Base-by-base conservation (phyloP, 192 early-diverging fungal species). In the Phycomyces blakesleeanus region DNA sequence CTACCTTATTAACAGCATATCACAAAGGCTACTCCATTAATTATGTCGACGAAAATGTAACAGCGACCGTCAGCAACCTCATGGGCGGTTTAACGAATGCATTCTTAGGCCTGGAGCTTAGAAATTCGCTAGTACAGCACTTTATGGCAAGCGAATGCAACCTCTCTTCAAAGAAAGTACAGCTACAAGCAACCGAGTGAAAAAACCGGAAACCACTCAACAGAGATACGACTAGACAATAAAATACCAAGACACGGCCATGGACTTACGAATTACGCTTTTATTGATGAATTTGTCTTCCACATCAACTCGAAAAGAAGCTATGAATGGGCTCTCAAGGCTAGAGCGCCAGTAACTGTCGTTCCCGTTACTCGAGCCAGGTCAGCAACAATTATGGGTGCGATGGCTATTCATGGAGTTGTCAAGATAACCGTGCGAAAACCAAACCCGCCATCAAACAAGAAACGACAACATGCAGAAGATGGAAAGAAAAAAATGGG, bases 271-370 rank as follows among this genome's bases (percentile, higher is more conserved):
- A 50, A 50, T 50, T 50, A 21, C 47, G 16, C 20, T 50, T 50
- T 50, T 50, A 50, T 21, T 11, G 47, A 50, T 50, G 20, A 50
- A 10, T 50, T 10, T 50, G 2, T 10, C 47, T 50, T 50, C 47
- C 47, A 50, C 47, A 50, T 50, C 47, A 50, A 50, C 47, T 50
- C 10, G 47, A 50, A 50, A 50, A 11, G 47, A 42, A 42, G 41
- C 41, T 42, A 42, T 15, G 41, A 15, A 50, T 50, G 14, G 11
- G 47, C 47, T 50, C 47, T 10, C 10, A 6, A 4, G 47, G 11
- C 3, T 21, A 21, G 10, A 50, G 10, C 47, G 20, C 47, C 47
- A 50, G 47, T 50, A 50, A 10, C 47, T 50, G 16, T 50, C 2
- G 47, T 50, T 50, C 47, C 11, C 10, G 47, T 10, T 50, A 50